Percentiles rank a stretch among this genome's conserved stretches.
Conservation (phyloP, 768 basidiomycete species). For the Crucibulum laeve region DNA sequence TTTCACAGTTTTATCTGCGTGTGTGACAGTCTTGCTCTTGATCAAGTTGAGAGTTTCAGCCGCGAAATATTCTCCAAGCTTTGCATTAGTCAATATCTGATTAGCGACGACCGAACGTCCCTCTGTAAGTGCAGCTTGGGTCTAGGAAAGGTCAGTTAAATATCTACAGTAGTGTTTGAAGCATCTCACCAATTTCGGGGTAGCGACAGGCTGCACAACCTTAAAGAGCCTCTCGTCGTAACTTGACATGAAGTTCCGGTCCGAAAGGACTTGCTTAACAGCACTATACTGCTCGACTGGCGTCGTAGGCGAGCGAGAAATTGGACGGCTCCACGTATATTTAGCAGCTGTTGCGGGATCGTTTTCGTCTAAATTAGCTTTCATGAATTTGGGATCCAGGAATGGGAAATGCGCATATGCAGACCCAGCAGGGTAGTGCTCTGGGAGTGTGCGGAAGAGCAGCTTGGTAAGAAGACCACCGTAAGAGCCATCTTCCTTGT, state of each 20-base stretch:
- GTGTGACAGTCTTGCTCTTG: constrained; percentile 25
- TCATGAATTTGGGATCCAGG: constrained; percentile 53
- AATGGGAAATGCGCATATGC: constrained; percentile 82
- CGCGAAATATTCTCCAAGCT: constrained; percentile 24
- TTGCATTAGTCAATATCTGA: constrained; percentile 16
- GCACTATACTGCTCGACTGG: constrained; percentile 25
- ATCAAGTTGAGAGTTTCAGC: constrained; percentile 29
- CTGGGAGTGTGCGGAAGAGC: constrained; percentile 67
- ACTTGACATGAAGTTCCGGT: constrained; percentile 24
- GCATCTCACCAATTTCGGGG: constrained; percentile 15
- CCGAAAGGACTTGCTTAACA: constrained; percentile 28
- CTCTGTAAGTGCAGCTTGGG: background rate
- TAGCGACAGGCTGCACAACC: constrained; percentile 19
- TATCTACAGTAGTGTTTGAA: constrained; percentile 1
- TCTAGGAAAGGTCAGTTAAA: background rate
- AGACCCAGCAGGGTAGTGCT: constrained; percentile 60
- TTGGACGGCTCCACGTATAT: constrained; percentile 61
- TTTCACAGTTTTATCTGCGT: constrained; percentile 18
- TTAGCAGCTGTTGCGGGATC: constrained; percentile 26
- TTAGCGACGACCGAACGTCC: constrained; percentile 6
- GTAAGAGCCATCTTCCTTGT: constrained; percentile 63
- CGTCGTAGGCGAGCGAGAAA: constrained; percentile 13
- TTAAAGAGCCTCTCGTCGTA: constrained; percentile 27
- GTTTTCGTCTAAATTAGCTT: constrained; percentile 29
- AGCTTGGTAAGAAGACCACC: constrained; percentile 75